Evolutionary conservation across 345 rosid species (phyloP).

Genomic region (Psidium guajava): DNA sequence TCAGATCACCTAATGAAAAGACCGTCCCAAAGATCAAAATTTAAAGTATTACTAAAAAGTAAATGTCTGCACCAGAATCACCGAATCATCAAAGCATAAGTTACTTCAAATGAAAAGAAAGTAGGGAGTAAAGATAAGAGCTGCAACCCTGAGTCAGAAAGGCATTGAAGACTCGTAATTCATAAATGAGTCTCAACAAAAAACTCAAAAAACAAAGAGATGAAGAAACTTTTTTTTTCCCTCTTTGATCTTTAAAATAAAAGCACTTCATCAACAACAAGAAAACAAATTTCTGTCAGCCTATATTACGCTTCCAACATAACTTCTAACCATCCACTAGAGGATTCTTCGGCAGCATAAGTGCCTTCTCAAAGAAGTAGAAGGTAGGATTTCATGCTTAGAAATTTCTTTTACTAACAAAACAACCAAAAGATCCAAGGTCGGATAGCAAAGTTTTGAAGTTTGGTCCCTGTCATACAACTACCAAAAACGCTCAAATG

Average conservation of each 20-base stretch:
- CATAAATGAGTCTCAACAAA: neutral
- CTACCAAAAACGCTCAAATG: neutral
- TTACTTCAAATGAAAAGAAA: neutral
- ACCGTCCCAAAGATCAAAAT: neutral
- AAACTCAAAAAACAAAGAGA: neutral
- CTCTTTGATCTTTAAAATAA: neutral
- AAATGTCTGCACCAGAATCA: neutral
- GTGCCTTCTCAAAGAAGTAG: neutral
- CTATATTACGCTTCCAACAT: neutral
- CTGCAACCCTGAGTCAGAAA: neutral
- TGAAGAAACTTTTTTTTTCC: neutral
- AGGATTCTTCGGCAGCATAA: neutral
- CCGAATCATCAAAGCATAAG: neutral
- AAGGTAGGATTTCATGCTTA: neutral
- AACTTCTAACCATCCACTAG: neutral
- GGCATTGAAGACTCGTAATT: neutral
- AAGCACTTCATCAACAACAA: neutral
- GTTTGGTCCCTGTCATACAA: neutral
- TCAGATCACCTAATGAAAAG: neutral
- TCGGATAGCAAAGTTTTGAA: neutral
- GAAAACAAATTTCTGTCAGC: neutral
- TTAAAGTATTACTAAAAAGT: neutral
- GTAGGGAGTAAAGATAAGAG: neutral
- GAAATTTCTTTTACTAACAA: neutral
- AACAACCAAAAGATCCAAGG: neutral